Base-by-base conservation (phyloP, 2,329 filamentous ascomycete genomes). In the Penicillium sp. region DNA sequence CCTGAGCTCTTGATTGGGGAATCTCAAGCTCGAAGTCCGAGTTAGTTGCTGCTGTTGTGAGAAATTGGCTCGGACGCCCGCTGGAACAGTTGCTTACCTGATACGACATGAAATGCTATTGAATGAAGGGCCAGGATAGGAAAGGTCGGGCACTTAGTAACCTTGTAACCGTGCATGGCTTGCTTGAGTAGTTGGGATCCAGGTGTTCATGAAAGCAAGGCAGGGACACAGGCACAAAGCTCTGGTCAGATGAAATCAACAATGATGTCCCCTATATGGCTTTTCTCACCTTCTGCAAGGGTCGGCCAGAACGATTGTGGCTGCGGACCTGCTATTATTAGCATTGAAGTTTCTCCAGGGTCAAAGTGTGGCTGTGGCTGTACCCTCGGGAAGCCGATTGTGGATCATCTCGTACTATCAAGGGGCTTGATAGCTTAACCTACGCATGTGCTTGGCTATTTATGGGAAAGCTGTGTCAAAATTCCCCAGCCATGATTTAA, bases 351-450 rank as follows among this genome's bases (percentile, higher is more conserved):
- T 8, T 22, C 16, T 51, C 46, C 28, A 13, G 28, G 14, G 28
- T 33, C 28, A 35, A 51, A 35, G 11, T 22, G 48, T 51, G 48
- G 48, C 48, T 35, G 53, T 48, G 53, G 42, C 53, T 28, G 42
- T n/a, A 42, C 52, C 42, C 52, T 46, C 42, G 52, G 48, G 45
- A 48, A 48, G 45, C 45, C 45, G 45, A 48, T n/a, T 19, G 26
- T 30, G 45, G 45, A 30, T 48, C 45, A 48, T 6, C 28, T n/a
- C 26, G 45, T 48, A 11, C n/a, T 48, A 48, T 51, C n/a, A 51
- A 35, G 48, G 48, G 28, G 48, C 30, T 35, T 25, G 48, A 35
- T 51, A 35, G 48, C 30, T 51, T 51, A 19, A 51, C 45, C 7
- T 48, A 16, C 25, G 48, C 16, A 51, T 51, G 48, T 51, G 48